Conservation (phyloP, 257 asterid species). For the Rauvolfia tetraphylla region DNA sequence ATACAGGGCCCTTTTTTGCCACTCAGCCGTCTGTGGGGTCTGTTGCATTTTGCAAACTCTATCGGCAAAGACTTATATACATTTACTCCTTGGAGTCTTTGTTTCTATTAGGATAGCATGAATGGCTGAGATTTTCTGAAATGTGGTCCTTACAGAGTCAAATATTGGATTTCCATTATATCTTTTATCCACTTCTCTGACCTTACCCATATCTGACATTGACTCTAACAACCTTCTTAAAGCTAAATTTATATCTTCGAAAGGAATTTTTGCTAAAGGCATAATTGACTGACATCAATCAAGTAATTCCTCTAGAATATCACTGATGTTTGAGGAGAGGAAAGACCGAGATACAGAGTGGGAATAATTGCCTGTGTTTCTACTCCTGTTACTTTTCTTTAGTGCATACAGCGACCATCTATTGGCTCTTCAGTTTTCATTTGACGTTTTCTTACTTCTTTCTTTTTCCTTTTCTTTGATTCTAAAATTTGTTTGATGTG, state of each 20-base stretch:
- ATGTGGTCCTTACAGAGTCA: background rate
- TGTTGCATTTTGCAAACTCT: background rate
- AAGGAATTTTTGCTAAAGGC: background rate
- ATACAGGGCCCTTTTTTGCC: background rate
- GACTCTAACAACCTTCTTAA: background rate
- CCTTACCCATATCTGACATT: background rate
- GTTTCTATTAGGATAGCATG: background rate
- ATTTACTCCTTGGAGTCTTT: background rate
- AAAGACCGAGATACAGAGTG: background rate
- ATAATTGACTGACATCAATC: background rate
- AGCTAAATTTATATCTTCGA: background rate
- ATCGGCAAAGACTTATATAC: background rate
- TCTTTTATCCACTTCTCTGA: background rate
- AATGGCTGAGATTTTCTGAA: background rate
- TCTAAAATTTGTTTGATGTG: slow-evolving; percentile 16
- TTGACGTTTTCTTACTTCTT: background rate
- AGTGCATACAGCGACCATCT: background rate
- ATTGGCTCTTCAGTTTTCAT: background rate
- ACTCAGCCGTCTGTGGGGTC: background rate
- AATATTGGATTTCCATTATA: background rate
- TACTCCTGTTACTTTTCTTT: too few relatives aligned
- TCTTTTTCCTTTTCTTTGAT: background rate
- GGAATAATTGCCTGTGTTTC: background rate
- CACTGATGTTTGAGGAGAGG: background rate
- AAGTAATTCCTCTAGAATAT: background rate